Percentiles rank a stretch among this genome's conserved stretches.
Evolutionary conservation across 1,284 basidiomycete species (phyloP).

Genomic region (Cryptococcus deneoformans): DNA sequence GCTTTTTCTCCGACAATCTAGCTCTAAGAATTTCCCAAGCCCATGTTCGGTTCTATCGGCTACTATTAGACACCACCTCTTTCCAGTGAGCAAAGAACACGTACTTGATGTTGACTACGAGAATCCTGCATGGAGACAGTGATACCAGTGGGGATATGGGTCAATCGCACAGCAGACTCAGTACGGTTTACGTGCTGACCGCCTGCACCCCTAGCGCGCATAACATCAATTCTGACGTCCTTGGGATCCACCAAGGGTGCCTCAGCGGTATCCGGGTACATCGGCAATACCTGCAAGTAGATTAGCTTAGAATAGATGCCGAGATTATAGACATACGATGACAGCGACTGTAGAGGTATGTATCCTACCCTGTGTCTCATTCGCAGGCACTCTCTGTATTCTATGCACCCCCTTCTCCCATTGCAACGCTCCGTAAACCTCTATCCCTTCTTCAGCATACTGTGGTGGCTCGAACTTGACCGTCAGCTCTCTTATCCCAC

Average conservation of each 20-base stretch:
- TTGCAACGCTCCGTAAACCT: conserved; percentile 72
- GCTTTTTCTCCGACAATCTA: conserved; percentile 73
- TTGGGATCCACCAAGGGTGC: conserved; percentile 68
- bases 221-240: conserved; percentile 87
- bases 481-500: conserved; percentile 78
- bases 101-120: conserved; percentile 87
- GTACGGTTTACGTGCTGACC: conserved; percentile 99
- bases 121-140: conserved; percentile 99
- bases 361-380: conserved; percentile 79
- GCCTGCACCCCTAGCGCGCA: conserved; percentile 92
- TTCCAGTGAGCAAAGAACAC: conserved; percentile 10
- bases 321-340: conserved; percentile 57
- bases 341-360: conserved; percentile 92
- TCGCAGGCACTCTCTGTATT: conserved; percentile 89
- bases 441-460: conserved; percentile 54
- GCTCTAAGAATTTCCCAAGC: conserved; percentile 84
- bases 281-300: conserved; percentile 65
- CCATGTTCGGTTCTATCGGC: conserved; percentile 71
- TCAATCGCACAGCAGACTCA: conserved; percentile 95
- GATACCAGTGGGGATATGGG: conserved; percentile 89
- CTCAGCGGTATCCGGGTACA: conserved; percentile 59
- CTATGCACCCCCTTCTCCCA: conserved; percentile 94
- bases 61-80: not conserved
- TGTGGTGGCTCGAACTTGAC: conserved; percentile 49
- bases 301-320: no score